Base-by-base conservation (phyloP, 106 monocot genomes). In the Hemerocallis citrina region DNA sequence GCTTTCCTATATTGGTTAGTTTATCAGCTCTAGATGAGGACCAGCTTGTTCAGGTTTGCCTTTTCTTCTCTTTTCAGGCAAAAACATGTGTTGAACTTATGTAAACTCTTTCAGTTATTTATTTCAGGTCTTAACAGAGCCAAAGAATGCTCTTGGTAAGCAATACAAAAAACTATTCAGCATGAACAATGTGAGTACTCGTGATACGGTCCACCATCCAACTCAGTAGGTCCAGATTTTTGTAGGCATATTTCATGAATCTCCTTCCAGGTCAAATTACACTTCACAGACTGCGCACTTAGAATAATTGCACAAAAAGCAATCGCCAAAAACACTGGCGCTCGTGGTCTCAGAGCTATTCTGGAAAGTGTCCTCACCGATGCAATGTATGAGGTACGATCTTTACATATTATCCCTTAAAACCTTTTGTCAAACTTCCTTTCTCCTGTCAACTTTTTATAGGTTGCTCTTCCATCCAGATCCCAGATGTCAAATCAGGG, bases 81-180 rank as follows among this genome's bases (percentile, higher is more conserved):
- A 41, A 13, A 41, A 4, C 41, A 41, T 41, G 41, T 7, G n/a
- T n/a, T n/a, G n/a, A n/a, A n/a, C n/a, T n/a, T n/a, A n/a, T n/a
- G n/a, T n/a, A n/a, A n/a, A n/a, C 6, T 27, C 23, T 22, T 40
- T 10, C 5, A 21, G 12, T 14, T 36, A 13, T 24, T 25, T 39
- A 59, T 52, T 70, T 38, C 86, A 94, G 94, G 94, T 98, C 40
- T 69, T 98, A 31, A 80, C 74, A 19, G 88, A 88, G 68, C 96
- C 96, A 22, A 98, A 88, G 63, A 98, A 98, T 78, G 91, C 96
- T 52, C 81, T 98, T 57, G 84, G 96, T 37, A 91, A 91, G 72
- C 96, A 98, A 62, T 98, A 81, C 81, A 91, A 68, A 71, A 98
- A 98, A 79, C 64, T 98, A 63, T 84, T 98, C 57, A 77, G 72